These are phyloP conservation scores for Ichthyophthirius multifiliis DNA, from an alignment of 169 alveolate species.

Conservation along the genomic window DNA sequence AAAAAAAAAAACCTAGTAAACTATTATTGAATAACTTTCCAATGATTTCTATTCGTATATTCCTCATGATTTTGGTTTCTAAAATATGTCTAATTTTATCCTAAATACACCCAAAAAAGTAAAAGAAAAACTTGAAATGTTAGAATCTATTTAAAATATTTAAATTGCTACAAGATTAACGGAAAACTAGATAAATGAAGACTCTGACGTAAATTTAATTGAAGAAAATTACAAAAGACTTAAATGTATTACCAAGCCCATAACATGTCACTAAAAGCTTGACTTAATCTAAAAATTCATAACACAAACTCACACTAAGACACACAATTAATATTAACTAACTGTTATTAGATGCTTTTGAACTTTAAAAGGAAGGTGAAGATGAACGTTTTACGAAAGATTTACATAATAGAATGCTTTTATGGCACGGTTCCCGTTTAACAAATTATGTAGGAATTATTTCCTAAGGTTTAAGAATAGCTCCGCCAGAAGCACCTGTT, in stretches of 20 bases:
- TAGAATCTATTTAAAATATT: constrained; percentile 65
- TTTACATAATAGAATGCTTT: constrained; percentile 72
- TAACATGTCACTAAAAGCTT: constrained; percentile 50
- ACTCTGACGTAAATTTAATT: constrained; percentile 36
- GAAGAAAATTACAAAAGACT: constrained; percentile 69
- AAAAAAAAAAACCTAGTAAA: constrained; percentile 39
- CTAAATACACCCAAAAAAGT: constrained; percentile 60
- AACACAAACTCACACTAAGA: constrained; percentile 64
- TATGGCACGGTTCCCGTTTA: constrained; percentile 92
- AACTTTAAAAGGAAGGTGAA: constrained; percentile 71
- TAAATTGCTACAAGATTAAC: constrained; percentile 65
- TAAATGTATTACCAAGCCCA: constrained; percentile 54
- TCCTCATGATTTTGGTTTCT: constrained; percentile 84
- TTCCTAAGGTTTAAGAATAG: constrained; percentile 88
- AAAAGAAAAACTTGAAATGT: constrained; percentile 66
- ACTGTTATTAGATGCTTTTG: constrained; percentile 59
- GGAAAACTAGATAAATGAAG: constrained; percentile 28
- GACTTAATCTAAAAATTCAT: constrained; percentile 67
- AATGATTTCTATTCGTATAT: constrained; percentile 70
- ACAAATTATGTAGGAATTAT: constrained; percentile 89
- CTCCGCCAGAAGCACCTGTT: constrained; percentile 93
- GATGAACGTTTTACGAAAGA: constrained; percentile 66
- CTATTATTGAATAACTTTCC: constrained; percentile 20
- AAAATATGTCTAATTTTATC: constrained; percentile 58
- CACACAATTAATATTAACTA: constrained; percentile 55